Base-by-base conservation (phyloP, 192 early-diverging fungal genomes). In the Phycomyces blakesleeanus region DNA sequence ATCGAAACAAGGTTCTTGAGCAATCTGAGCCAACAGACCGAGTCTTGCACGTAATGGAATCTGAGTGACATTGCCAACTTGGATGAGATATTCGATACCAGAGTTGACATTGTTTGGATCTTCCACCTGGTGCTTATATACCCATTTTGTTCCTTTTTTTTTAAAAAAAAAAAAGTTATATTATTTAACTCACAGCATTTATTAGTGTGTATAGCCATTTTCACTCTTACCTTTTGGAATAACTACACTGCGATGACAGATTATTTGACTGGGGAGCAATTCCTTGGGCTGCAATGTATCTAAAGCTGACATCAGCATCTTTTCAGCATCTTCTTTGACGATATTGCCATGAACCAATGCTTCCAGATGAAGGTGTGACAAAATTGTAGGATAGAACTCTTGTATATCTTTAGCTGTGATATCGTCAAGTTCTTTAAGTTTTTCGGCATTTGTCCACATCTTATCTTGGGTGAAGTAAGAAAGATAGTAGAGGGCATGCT, bases 301-400 rank as follows among this genome's bases (percentile, higher is more conserved):
- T 18, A 84, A 71, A n/a, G 90, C 78, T 25, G 81, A 85, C 1
- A 79, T 67, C 0, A 82, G 80, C 25, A 89, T 80, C 5, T 65
- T 74, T 49, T 89, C 67, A 1, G 91, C 90, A 21, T 93, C 86
- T 7, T 79, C 70, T n/a, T 78, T 79, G 24, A 77, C 60, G 58
- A 91, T 76, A 69, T 98, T 98, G 55, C 97, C 97, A 67, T 91
- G 88, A 6, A 92, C 86, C n/a, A 94, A 79, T 39, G 86, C 89
- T 74, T 93, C 91, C 7, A 94, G 66, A 64, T 84, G 80, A 37
- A 92, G 66, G 51, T 86, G 77, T 34, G 77, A 77, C 54, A 96
- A 75, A 53, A 97, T 71, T 47, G 81, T 74, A 38, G 88, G 87
- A 61, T 88, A 87, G 63, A 96, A 96, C 34, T 59, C 67, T 73